Base-by-base conservation (phyloP, 768 basidiomycete species). In the Boletus rubescentipes region DNA sequence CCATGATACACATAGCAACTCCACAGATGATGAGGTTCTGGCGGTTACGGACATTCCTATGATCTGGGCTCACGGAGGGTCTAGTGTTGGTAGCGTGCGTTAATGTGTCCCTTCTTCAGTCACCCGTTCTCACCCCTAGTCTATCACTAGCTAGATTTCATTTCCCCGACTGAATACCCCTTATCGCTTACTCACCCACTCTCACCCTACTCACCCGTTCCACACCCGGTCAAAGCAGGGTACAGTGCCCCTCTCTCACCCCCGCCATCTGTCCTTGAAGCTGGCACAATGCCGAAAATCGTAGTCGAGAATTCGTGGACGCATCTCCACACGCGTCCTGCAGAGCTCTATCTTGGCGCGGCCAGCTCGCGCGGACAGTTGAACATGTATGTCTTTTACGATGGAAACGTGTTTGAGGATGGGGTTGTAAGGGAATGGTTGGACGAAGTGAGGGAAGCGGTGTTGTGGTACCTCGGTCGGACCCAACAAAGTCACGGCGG, bases 341-440 rank as follows among this genome's bases (percentile, higher is more conserved):
- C 61, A 3, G 78, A 83, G 58, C 54, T 68, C 12, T 67, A 81
- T 57, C 70, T 82, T 0, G 76, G 78, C 2, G 76, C 79, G 15
- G 48, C 65, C 2, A 77, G 70, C 2, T 62, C 59, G 5, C 61
- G 57, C 2, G 62, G 72, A 31, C 63, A 67, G 34, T 53, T 84
- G 35, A 51, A 52, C 2, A 42, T 82, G 40, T 50, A 60, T 15
- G 40, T 72, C 5, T 74, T 50, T 57, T 78, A 70, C 58, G 82
- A 84, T 44, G 66, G 62, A 8, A 79, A 83, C 56, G 77, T 78
- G 5, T 82, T 74, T 40, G 71, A 77, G 2, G 67, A 71, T 5
- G 67, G 51, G 2, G 54, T 76, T 9, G 71, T 80, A 7, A 59
- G 51, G 9, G 81, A 81, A 62, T 83, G 79, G 78, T 52, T 84